Evolutionary conservation across 768 basidiomycete genomes (phyloP).

Genomic region (Hygrocybe coccinea): DNA sequence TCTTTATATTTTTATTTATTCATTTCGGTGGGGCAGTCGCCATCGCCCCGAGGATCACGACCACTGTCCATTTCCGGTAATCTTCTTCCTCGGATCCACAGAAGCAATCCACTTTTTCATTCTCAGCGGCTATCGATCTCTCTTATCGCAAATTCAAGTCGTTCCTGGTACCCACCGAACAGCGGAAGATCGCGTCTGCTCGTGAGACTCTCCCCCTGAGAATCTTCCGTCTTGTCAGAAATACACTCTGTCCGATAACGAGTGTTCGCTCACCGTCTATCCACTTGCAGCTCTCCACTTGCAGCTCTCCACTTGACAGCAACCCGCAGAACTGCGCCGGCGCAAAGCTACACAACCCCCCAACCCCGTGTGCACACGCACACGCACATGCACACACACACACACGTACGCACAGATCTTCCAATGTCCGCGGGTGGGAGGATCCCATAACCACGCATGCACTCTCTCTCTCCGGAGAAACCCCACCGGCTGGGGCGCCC

Average conservation of each 20-base stretch:
- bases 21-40: background rate
- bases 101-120: background rate
- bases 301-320: too few species aligned
- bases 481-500: too few species aligned
- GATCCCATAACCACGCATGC: too few species aligned
- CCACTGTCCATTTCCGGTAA: background rate
- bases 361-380: too few species aligned
- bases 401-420: too few species aligned
- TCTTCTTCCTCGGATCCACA: slow-evolving; percentile 5
- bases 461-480: too few species aligned
- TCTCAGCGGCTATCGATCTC: background rate
- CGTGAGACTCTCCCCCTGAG: background rate
- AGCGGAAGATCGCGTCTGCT: background rate
- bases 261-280: too few species aligned
- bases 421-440: background rate
- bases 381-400: background rate
- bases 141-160: background rate
- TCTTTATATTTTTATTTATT: too few species aligned
- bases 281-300: too few species aligned
- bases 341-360: too few species aligned
- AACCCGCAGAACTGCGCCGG: background rate
- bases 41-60: background rate
- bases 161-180: background rate
- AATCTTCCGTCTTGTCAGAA: too few species aligned
- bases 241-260: too few species aligned